These are phyloP conservation scores for Dunaliella primolecta DNA, from an alignment of 139 green algal species.

Conservation along the genomic window DNA sequence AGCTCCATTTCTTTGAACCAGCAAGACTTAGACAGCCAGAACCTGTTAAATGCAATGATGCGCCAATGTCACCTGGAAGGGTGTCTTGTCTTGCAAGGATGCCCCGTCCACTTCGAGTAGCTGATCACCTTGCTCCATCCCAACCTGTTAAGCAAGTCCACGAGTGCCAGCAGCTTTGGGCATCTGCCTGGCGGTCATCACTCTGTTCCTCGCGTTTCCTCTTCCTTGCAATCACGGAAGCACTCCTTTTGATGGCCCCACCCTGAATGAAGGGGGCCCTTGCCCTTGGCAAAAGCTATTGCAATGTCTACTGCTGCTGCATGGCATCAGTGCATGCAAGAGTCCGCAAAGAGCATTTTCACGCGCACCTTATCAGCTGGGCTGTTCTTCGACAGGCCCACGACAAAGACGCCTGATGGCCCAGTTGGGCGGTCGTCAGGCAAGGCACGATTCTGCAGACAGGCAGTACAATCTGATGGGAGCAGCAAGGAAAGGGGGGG, in stretches of 20 bases:
- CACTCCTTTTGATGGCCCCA: too few species aligned
- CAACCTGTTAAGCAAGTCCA: not conserved
- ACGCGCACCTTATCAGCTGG: constrained; percentile 64
- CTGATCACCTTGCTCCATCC: constrained; percentile 73
- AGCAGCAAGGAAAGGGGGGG: too few species aligned
- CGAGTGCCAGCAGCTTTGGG: not conserved
- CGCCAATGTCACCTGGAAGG: constrained; percentile 40
- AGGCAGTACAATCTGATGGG: not conserved
- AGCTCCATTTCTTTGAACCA: too few species aligned
- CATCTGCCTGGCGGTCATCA: not conserved
- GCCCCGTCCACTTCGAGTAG: constrained; percentile 70
- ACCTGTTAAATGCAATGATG: too few species aligned
- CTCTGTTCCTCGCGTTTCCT: constrained; percentile 42
- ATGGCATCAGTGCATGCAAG: too few species aligned
- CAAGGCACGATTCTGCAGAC: constrained; percentile 27
- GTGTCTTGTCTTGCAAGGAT: constrained; percentile 26
- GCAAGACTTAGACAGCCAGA: too few species aligned
- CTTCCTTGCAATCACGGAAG: too few species aligned
- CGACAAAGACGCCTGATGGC: constrained; percentile 63
- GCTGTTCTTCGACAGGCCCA: constrained; percentile 80
- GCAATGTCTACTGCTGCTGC: too few species aligned
- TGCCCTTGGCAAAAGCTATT: too few species aligned
- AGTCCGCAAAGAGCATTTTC: too few species aligned
- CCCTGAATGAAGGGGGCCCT: too few species aligned
- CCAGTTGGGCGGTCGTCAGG: not conserved